Evolutionary conservation across 768 basidiomycete genomes (phyloP).

Genomic region (Suillus subalutaceus): DNA sequence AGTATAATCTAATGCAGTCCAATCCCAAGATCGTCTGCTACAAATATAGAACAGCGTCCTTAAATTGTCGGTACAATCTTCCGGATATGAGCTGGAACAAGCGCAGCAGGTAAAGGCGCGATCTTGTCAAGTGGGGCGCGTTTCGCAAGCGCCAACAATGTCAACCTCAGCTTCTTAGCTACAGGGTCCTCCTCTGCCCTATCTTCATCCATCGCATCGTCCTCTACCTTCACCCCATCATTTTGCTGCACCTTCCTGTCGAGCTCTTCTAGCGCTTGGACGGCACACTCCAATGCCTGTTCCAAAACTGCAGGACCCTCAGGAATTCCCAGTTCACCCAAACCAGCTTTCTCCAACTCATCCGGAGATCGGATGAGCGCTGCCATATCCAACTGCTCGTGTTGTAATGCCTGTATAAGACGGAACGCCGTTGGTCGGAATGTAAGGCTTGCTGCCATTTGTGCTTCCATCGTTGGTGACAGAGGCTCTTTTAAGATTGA

Average conservation of each 20-base stretch:
- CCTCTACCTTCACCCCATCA: slow-evolving; percentile 17
- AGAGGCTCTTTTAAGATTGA: neutral
- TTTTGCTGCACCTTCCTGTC: slow-evolving; percentile 31
- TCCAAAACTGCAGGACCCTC: slow-evolving; percentile 53
- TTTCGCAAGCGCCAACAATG: slow-evolving; percentile 76
- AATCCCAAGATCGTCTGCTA: no score
- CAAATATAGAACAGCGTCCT: neutral
- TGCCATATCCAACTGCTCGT: slow-evolving; percentile 43
- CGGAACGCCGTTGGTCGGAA: slow-evolving; percentile 3
- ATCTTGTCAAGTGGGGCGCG: slow-evolving; percentile 76
- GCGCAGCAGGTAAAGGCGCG: slow-evolving; percentile 59
- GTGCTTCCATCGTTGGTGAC: slow-evolving; percentile 1
- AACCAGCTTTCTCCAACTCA: slow-evolving; percentile 37
- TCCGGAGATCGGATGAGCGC: slow-evolving; percentile 43
- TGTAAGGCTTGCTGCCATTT: slow-evolving; percentile 6
- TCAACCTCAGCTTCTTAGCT: slow-evolving; percentile 64
- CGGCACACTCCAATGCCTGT: slow-evolving; percentile 61
- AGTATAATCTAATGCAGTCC: no score
- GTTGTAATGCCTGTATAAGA: slow-evolving; percentile 14
- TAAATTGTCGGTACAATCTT: slow-evolving; percentile 58
- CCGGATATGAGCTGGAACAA: slow-evolving; percentile 69
- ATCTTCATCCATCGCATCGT: slow-evolving; percentile 25
- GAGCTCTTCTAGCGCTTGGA: slow-evolving; percentile 50
- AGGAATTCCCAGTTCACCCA: slow-evolving; percentile 23
- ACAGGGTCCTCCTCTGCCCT: slow-evolving; percentile 47